Conservation (phyloP, 768 basidiomycete genomes). For the Suillus clintonianus region DNA sequence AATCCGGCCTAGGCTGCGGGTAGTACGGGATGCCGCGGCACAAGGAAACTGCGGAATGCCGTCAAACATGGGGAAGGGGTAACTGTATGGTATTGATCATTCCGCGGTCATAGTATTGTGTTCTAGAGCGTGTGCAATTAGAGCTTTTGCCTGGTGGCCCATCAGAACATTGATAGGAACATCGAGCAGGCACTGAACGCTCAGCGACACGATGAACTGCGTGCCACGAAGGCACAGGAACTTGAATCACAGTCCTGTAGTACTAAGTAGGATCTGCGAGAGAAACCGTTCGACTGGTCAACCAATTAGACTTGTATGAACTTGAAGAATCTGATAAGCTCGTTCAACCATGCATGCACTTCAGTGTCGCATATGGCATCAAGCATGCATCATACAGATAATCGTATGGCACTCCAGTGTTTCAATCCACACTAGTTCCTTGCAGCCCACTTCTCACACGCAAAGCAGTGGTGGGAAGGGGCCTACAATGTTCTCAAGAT, state of each 20-base stretch:
- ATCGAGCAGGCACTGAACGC: too few relatives aligned
- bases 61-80: too few relatives aligned
- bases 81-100: not conserved
- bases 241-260: not conserved
- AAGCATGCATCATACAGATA: not conserved
- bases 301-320: not conserved
- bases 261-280: not conserved
- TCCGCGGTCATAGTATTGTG: not conserved
- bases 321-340: too few relatives aligned
- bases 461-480: not conserved
- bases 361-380: too few relatives aligned
- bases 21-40: not conserved
- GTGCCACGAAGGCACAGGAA: not conserved
- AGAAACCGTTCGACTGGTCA: not conserved
- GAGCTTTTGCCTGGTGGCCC: too few relatives aligned
- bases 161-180: not conserved
- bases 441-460: not conserved
- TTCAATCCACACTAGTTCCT: too few relatives aligned
- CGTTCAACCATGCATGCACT: too few relatives aligned
- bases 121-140: too few relatives aligned
- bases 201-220: not conserved
- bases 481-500: not conserved
- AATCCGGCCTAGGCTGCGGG: not conserved
- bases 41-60: not conserved
- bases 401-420: not conserved